Evolutionary conservation across 2,329 filamentous ascomycete genomes (phyloP), one percentile per base, ranked within the genome.

Genomic region (Aspergillus neotritici): DNA sequence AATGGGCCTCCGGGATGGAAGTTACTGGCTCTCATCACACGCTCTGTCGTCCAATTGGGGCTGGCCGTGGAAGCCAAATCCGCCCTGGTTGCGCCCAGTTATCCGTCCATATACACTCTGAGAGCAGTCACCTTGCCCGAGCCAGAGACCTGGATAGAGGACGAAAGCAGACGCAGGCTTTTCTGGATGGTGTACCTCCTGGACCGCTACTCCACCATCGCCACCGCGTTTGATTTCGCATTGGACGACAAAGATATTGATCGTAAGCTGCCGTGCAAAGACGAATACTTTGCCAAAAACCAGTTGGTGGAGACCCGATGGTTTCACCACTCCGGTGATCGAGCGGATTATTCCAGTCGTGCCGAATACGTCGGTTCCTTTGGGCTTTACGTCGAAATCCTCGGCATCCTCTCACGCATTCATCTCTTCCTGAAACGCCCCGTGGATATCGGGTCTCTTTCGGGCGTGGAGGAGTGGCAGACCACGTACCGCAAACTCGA

Each of bases 141-240:
- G 48, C 79, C 90, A 0, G 82, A 80, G 39, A 86, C 88, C 48
- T 95, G 90, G 65, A 84, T 94, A 43, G 89, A 95, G 61, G 90
- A 95, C 48, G 90, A 96, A 64, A 86, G 86, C 33, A 76, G 89
- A 21, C 78, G 90, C 21, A 76, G 90, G 17, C 72, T 95, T 1
- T 94, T 96, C 64, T 96, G 90, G 90, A 91, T 94, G 82, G 83
- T 94, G 9, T 96, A 94, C 60, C 70, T 95, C 10, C 75, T 96
- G 5, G 90, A 96, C 62, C 78, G 90, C 38, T 95, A 94, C 60
- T 88, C 88, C 1, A 95, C 89, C 0, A 83, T 95, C 43, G 84
- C 88, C 0, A 95, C 90, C 0, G 88, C 90, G 0, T 95, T 95
- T 54, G 88, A 95, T 55, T 94, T 95, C 61, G 87, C 87, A 1